These are phyloP conservation scores for Cutaneotrichosporon dermatis DNA, from an alignment of 1,284 basidiomycete species.

Conservation along the genomic window DNA sequence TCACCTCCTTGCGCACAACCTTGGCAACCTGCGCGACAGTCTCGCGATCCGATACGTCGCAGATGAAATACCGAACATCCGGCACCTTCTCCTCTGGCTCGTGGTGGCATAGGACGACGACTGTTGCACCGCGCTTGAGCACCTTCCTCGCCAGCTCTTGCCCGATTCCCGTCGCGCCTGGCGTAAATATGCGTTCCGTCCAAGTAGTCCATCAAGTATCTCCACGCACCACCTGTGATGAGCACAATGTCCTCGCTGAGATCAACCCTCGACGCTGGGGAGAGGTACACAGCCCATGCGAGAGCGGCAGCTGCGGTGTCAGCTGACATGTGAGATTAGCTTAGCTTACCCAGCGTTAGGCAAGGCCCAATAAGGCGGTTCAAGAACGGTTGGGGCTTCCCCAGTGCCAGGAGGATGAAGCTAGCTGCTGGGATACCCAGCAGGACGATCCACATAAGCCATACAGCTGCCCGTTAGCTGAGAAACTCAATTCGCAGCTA, in stretches of 20 bases:
- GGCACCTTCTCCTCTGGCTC: conserved; percentile 55
- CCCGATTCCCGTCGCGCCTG: conserved; percentile 84
- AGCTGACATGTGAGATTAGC: background rate
- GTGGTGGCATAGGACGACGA: conserved; percentile 78
- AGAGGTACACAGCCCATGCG: background rate
- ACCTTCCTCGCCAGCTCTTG: conserved; percentile 77
- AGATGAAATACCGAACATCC: conserved; percentile 39
- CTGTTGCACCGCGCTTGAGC: conserved; percentile 70
- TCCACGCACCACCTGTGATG: conserved; percentile 72
- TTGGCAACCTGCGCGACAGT: conserved; percentile 69
- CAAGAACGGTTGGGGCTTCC: background rate
- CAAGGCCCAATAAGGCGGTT: background rate
- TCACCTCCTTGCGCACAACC: conserved; percentile 68
- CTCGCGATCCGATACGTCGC: conserved; percentile 82
- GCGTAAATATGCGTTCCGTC: background rate
- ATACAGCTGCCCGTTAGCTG: background rate
- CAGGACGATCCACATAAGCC: conserved; percentile 1
- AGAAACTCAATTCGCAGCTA: background rate
- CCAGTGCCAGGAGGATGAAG: background rate
- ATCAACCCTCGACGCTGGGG: background rate
- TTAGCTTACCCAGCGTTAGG: background rate
- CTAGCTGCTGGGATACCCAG: background rate
- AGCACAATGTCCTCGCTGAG: conserved; percentile 79
- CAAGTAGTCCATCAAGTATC: too few relatives aligned
- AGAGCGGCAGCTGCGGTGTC: background rate